Evolutionary conservation across 768 basidiomycete species (phyloP).

Genomic region (Hydnum rufescens): DNA sequence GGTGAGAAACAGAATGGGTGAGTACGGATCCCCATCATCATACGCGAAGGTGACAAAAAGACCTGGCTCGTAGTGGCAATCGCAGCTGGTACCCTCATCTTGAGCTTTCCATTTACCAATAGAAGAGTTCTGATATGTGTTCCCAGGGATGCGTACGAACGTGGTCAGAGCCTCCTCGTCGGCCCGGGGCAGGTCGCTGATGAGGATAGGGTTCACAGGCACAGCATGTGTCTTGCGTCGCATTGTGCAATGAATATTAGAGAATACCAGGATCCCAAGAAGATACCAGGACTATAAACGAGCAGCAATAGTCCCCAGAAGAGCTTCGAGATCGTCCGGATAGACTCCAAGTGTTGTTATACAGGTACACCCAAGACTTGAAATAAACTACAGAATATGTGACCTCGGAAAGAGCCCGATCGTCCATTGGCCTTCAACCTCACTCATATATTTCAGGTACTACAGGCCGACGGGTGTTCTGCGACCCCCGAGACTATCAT

Average conservation of each 20-base stretch:
- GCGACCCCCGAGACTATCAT: no score
- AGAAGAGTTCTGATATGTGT: conserved; percentile 72
- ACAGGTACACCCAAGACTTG: no score
- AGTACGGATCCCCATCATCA: background rate
- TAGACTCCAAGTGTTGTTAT: no score
- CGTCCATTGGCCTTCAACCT: no score
- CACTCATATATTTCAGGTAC: no score
- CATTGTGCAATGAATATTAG: background rate
- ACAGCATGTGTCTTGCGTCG: background rate
- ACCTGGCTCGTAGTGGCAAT: conserved; percentile 74
- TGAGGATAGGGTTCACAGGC: conserved; percentile 24
- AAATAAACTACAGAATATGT: no score
- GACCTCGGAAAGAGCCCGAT: no score
- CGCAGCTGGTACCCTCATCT: conserved; percentile 88
- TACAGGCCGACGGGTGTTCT: no score
- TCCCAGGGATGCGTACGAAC: conserved; percentile 53
- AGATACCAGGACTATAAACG: no score
- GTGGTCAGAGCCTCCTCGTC: conserved; percentile 48
- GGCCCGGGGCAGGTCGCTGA: conserved; percentile 61
- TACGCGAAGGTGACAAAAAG: conserved; percentile 20
- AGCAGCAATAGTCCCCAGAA: no score
- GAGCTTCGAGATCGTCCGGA: no score
- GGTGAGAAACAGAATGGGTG: background rate
- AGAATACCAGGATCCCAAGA: background rate
- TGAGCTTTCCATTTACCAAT: conserved; percentile 77